Percentiles rank a stretch among this genome's conserved stretches.
These are phyloP conservation scores for Asterella californica DNA, from an alignment of 225 moss, liverwort and hornwort species.

Conservation along the genomic window DNA sequence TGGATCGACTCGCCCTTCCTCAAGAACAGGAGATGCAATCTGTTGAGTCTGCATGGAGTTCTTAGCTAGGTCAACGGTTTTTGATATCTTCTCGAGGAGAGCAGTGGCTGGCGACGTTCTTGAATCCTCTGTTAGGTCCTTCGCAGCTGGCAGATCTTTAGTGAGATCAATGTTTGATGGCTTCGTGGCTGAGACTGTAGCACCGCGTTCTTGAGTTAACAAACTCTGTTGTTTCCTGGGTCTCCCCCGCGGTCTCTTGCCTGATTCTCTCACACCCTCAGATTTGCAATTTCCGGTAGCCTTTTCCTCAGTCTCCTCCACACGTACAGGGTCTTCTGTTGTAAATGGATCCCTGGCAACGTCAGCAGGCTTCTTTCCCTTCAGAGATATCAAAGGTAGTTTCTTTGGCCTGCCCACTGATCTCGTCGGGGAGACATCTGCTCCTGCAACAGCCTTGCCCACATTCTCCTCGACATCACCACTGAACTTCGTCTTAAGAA, in stretches of 20 bases:
- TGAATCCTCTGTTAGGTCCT: not conserved
- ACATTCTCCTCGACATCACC: not conserved
- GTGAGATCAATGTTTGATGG: not conserved
- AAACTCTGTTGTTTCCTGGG: not conserved
- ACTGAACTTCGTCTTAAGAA: not conserved
- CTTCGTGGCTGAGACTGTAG: not conserved
- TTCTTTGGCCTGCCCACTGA: constrained; percentile 1
- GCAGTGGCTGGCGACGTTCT: not conserved
- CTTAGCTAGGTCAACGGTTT: not conserved
- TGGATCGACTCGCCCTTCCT: not conserved
- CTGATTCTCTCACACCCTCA: not conserved
- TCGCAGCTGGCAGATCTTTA: not conserved
- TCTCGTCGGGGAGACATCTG: not conserved
- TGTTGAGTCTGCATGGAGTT: not conserved
- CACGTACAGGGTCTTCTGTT: not conserved
- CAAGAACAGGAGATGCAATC: not conserved
- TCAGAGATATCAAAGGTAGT: not conserved
- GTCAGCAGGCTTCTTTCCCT: not conserved
- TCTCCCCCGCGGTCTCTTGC: not conserved
- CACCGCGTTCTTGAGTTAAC: not conserved
- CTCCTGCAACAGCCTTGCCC: not conserved
- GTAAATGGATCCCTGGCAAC: not conserved
- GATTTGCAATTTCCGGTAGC: not conserved
- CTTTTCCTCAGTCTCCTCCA: not conserved
- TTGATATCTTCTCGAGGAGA: not conserved